phyloP scores from a whole-genome alignment of 495 filamentous ascomycete species.

The Penicillium ochrochloron region DNA sequence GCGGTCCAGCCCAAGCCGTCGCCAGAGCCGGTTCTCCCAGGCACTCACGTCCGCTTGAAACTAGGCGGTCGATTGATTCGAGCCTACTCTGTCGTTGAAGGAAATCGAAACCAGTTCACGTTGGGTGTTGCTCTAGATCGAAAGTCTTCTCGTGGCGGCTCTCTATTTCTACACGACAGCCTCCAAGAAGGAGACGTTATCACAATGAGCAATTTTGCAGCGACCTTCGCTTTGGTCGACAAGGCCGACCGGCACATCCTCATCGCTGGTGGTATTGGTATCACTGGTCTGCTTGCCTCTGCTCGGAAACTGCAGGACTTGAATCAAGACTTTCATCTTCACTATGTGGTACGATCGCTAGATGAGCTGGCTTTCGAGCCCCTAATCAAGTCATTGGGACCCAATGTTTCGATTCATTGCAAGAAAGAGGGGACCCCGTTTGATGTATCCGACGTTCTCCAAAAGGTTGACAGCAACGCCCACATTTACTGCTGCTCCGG shows the following conservation, averaged over 20 bases:
- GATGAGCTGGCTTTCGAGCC: conserved; percentile 15
- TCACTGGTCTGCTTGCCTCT: conserved; percentile 18
- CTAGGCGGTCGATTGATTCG: conserved; percentile 12
- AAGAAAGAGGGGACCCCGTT: neutral
- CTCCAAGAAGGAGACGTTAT: conserved; percentile 5
- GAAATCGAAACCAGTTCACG: conserved; percentile 12
- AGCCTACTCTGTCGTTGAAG: conserved; percentile 18
- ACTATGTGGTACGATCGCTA: conserved; percentile 17
- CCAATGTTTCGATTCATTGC: conserved; percentile 17
- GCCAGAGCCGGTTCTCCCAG: conserved; percentile 4
- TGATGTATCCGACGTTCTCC: conserved; percentile 8
- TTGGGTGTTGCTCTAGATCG: conserved; percentile 21
- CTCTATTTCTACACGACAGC: conserved; percentile 12
- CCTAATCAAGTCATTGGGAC: neutral
- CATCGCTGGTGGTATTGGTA: conserved; percentile 21
- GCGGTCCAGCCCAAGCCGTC: conserved; percentile 1
- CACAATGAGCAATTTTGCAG: conserved; percentile 11
- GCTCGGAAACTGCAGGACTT: neutral
- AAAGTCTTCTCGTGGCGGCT: conserved; percentile 13
- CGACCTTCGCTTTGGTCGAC: neutral
- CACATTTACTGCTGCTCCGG: conserved; percentile 16
- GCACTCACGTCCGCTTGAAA: conserved; percentile 13
- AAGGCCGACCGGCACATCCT: conserved; percentile 12
- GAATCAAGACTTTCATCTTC: conserved; percentile 13
- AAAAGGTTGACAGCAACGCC: conserved; percentile 7